phyloP scores from a whole-genome alignment of 2,329 filamentous ascomycete species.

The Phialophora expanda region DNA sequence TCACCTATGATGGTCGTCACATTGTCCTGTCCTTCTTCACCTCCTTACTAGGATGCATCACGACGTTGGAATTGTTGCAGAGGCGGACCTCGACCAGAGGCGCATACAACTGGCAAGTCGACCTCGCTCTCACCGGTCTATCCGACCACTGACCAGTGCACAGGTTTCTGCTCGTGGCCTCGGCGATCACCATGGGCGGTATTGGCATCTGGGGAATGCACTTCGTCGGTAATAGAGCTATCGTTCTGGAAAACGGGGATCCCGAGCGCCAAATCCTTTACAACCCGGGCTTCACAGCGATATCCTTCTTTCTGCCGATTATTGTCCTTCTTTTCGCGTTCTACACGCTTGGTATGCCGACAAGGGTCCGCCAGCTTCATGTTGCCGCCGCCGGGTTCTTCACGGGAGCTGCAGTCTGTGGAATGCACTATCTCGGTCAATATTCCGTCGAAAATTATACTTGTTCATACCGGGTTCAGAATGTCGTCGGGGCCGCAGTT shows the following conservation, averaged over 20 bases:
- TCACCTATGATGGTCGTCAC: slow-evolving; percentile 29
- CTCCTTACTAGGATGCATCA: slow-evolving; percentile 76
- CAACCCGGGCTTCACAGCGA: slow-evolving; percentile 70
- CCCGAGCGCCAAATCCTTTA: slow-evolving; percentile 73
- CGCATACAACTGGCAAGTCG: slow-evolving; percentile 69
- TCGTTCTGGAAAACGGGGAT: slow-evolving; percentile 69
- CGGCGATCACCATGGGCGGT: slow-evolving; percentile 73
- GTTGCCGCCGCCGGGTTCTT: slow-evolving; percentile 69
- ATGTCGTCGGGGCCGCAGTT: slow-evolving; percentile 70
- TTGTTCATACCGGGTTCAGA: slow-evolving; percentile 64
- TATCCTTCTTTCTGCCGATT: slow-evolving; percentile 82
- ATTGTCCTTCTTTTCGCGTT: slow-evolving; percentile 75
- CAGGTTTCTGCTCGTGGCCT: slow-evolving; percentile 67
- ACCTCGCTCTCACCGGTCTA: background rate
- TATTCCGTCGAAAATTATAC: slow-evolving; percentile 78
- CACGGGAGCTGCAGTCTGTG: slow-evolving; percentile 75
- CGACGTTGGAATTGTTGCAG: slow-evolving; percentile 82
- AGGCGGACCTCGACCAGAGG: slow-evolving; percentile 72
- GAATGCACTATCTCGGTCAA: slow-evolving; percentile 90
- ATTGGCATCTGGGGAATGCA: slow-evolving; percentile 81
- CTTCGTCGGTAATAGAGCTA: slow-evolving; percentile 78
- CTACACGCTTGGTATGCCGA: slow-evolving; percentile 67
- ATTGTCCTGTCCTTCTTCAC: slow-evolving; percentile 71
- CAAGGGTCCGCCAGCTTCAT: slow-evolving; percentile 63
- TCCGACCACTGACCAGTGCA: background rate